These are phyloP conservation scores for Breviolum minutum DNA, from an alignment of 73 alveolate genomes.

Conservation along the genomic window DNA sequence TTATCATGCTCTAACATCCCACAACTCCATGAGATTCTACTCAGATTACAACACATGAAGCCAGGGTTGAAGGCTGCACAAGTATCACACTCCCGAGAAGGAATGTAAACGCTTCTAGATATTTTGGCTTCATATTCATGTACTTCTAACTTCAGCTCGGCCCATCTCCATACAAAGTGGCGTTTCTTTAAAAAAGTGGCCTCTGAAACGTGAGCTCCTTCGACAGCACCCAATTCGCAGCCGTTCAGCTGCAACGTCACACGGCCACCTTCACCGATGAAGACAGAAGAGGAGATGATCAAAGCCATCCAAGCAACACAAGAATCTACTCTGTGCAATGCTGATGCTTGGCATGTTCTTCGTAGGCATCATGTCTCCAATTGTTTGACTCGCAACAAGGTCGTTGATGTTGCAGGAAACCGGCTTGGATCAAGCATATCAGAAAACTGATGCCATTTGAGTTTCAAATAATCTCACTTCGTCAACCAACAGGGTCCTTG, in stretches of 20 bases:
- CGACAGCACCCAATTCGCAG: constrained; percentile 56
- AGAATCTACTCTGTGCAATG: not conserved
- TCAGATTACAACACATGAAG: no score
- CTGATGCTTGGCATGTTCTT: no score
- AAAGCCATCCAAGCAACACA: not conserved
- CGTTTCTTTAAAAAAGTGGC: not conserved
- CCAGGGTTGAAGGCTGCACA: no score
- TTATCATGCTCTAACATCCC: not conserved
- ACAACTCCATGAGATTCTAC: no score
- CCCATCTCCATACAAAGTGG: no score
- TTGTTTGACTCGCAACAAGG: no score
- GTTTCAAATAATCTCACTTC: no score
- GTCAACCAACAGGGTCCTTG: no score
- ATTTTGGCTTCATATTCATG: not conserved
- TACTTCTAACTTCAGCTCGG: not conserved
- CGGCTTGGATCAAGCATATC: no score
- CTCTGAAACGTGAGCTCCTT: constrained; percentile 67
- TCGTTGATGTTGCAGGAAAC: no score
- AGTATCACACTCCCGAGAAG: not conserved
- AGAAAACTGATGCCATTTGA: no score
- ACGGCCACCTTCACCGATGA: constrained; percentile 11
- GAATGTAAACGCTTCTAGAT: not conserved
- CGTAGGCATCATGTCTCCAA: no score
- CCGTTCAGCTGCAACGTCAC: constrained; percentile 93
- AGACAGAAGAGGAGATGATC: not conserved